Evolutionary conservation across 345 rosid genomes (phyloP).

Genomic region (Populus ilicifolia): DNA sequence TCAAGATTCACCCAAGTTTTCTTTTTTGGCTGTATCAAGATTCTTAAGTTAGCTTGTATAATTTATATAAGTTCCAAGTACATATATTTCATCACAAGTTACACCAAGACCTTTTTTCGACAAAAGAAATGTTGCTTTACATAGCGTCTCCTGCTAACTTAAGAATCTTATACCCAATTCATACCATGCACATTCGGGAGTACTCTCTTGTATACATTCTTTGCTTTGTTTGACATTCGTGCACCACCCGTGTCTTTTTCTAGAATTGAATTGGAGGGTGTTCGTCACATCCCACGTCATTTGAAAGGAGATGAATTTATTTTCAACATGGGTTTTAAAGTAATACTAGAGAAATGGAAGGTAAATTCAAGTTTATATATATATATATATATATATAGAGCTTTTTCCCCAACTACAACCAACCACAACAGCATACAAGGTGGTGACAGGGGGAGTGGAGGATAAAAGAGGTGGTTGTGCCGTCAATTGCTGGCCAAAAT

Average conservation of each 20-base stretch:
- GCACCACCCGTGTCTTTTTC: background rate
- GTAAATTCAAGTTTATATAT: background rate
- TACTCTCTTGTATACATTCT: background rate
- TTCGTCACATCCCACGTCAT: constrained; percentile 19
- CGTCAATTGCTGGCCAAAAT: constrained; percentile 61
- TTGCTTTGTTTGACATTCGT: background rate
- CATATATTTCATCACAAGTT: constrained; percentile 9
- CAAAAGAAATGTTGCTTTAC: background rate
- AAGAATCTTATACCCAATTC: background rate
- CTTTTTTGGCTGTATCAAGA: no score
- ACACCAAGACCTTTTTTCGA: background rate
- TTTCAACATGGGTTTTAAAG: background rate
- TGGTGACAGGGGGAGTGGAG: background rate
- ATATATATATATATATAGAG: no score
- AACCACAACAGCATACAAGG: constrained; percentile 19
- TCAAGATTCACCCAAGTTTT: no score
- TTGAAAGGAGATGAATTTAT: background rate
- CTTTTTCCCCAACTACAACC: constrained; percentile 9
- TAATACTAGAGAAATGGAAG: background rate
- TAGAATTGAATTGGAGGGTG: background rate
- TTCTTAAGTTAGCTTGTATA: no score
- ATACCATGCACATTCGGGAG: background rate
- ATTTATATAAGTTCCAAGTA: background rate
- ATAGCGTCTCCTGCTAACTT: constrained; percentile 4
- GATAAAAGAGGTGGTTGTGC: constrained; percentile 52